phyloP scores from a whole-genome alignment of 768 basidiomycete genomes.

The Phaffia tasmanica region DNA sequence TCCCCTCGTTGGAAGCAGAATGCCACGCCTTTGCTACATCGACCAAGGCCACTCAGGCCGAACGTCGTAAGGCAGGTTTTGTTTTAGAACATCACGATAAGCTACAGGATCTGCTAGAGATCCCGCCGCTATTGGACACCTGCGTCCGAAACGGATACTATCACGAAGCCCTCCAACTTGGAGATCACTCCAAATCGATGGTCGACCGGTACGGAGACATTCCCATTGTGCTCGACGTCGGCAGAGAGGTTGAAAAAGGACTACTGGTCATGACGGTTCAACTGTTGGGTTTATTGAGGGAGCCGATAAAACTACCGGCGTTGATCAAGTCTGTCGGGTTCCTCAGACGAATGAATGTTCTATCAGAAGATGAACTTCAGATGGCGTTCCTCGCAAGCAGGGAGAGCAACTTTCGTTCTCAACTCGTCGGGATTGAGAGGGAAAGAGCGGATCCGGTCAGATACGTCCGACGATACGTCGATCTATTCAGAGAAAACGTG shows the following conservation, averaged over 20 bases:
- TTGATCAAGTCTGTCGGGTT: constrained; percentile 84
- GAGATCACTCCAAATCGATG: constrained; percentile 55
- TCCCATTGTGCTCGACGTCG: constrained; percentile 47
- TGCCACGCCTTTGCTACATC: constrained; percentile 62
- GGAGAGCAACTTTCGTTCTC: constrained; percentile 51
- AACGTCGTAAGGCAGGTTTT: constrained; percentile 61
- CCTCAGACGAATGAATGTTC: constrained; percentile 67
- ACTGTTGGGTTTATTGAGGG: constrained; percentile 64
- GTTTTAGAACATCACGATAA: constrained; percentile 94
- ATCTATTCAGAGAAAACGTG: constrained; percentile 80
- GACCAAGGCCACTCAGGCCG: constrained; percentile 56
- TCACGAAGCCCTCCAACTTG: constrained; percentile 76
- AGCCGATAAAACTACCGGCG: constrained; percentile 74
- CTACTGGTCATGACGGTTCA: constrained; percentile 55
- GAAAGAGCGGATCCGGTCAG: constrained; percentile 61
- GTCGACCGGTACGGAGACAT: constrained; percentile 42
- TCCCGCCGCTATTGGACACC: constrained; percentile 80
- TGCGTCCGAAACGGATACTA: constrained; percentile 89
- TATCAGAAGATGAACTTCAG: constrained; percentile 64
- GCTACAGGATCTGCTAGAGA: constrained; percentile 77
- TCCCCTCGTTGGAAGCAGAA: constrained; percentile 66
- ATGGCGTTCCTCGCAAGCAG: constrained; percentile 71
- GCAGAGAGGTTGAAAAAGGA: constrained; percentile 42
- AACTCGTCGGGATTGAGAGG: constrained; percentile 47
- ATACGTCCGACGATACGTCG: constrained; percentile 76